phyloP scores from a whole-genome alignment of 139 green algal genomes.

The Bryopsis sp. region DNA sequence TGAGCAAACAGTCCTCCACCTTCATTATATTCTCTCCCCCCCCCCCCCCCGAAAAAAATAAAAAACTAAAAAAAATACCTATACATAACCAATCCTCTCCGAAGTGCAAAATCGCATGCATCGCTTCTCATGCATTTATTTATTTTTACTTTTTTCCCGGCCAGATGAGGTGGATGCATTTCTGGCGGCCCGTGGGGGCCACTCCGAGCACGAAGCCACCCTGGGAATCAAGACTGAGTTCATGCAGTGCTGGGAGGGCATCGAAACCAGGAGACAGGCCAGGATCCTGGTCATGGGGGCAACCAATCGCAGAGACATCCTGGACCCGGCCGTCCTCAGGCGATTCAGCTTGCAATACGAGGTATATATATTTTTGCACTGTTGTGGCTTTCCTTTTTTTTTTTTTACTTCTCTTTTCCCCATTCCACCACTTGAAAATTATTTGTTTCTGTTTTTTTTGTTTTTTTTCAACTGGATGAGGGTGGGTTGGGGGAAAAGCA shows the following conservation, averaged over 20 bases:
- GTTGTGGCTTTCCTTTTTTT: background rate
- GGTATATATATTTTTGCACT: background rate
- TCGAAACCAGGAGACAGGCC: conserved; percentile 47
- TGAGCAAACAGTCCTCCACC: too few relatives aligned
- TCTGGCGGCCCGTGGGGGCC: conserved; percentile 62
- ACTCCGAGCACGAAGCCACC: conserved; percentile 82
- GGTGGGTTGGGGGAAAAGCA: too few relatives aligned
- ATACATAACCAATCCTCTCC: too few relatives aligned
- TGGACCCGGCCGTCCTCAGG: conserved; percentile 66
- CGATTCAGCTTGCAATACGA: conserved; percentile 32
- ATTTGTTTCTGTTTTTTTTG: background rate
- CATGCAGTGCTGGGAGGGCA: conserved; percentile 95
- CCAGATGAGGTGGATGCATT: conserved; percentile 90
- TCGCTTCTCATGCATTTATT: background rate
- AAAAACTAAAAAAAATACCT: too few relatives aligned
- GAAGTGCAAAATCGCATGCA: background rate
- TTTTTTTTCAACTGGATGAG: too few relatives aligned
- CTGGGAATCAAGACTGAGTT: conserved; percentile 85
- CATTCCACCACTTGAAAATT: background rate
- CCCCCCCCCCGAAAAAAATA: too few relatives aligned
- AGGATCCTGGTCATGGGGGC: conserved; percentile 78
- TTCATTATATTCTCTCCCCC: too few relatives aligned
- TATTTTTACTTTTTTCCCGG: background rate
- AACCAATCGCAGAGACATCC: conserved; percentile 68
- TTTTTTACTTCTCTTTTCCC: conserved; percentile 3